Conservation (phyloP, 805 yeast species). For the Teunomyces tritomae region DNA sequence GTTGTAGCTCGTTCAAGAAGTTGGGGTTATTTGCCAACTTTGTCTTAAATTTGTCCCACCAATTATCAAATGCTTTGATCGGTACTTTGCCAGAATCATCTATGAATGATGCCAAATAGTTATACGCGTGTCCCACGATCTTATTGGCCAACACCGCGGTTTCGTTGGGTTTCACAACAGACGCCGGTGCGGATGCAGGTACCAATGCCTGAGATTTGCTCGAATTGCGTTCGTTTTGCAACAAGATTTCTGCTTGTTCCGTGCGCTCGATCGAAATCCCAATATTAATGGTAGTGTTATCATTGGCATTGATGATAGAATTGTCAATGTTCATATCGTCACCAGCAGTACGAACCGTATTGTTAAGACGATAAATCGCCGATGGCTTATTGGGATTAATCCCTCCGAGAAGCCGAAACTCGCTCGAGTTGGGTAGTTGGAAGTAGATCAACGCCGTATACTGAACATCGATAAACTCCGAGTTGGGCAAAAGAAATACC, state of each 20-base stretch:
- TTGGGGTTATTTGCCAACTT: conserved; percentile 78
- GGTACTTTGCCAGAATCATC: conserved; percentile 79
- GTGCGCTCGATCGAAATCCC: conserved; percentile 92
- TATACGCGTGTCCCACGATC: conserved; percentile 89
- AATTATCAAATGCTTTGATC: conserved; percentile 80
- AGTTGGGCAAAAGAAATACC: conserved; percentile 80
- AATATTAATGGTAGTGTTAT: conserved; percentile 38
- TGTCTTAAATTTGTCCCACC: conserved; percentile 91
- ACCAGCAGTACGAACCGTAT: conserved; percentile 23
- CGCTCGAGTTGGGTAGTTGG: conserved; percentile 64
- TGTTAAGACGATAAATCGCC: conserved; percentile 82
- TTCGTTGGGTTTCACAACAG: conserved; percentile 20
- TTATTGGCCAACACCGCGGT: conserved; percentile 71
- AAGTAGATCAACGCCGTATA: conserved; percentile 85
- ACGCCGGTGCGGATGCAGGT: conserved; percentile 19
- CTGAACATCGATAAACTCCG: conserved; percentile 58
- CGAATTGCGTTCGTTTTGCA: conserved; percentile 41
- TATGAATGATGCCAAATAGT: conserved; percentile 83
- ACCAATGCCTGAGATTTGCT: conserved; percentile 17
- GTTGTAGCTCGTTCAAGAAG: conserved; percentile 53
- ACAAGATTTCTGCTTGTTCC: conserved; percentile 57
- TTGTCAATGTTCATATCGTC: conserved; percentile 41
- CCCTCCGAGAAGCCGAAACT: conserved; percentile 67
- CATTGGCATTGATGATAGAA: conserved; percentile 24
- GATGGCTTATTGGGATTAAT: conserved; percentile 71